Evolutionary conservation across 1,139 yeast genomes (phyloP).

Genomic region (Blastobotrys aristatus): DNA sequence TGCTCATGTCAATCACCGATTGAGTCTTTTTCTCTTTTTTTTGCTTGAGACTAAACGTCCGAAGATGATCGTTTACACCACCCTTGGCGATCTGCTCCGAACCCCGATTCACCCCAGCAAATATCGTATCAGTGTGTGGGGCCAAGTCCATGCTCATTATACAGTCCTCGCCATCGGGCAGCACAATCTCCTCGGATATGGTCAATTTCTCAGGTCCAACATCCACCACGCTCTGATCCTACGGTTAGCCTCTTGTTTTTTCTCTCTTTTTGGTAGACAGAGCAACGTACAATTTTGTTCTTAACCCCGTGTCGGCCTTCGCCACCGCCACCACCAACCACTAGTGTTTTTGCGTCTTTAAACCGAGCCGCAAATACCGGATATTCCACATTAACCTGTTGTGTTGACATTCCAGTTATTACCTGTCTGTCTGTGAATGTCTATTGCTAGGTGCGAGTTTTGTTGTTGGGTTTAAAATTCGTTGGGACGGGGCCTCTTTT

Average conservation of each 20-base stretch:
- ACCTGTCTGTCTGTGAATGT: too few relatives aligned
- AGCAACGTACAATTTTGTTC: slow-evolving; percentile 55
- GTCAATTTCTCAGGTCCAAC: slow-evolving; percentile 16
- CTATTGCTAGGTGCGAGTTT: too few relatives aligned
- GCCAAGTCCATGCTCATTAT: slow-evolving; percentile 33
- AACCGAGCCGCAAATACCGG: slow-evolving; percentile 81
- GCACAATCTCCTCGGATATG: slow-evolving; percentile 21
- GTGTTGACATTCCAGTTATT: neutral
- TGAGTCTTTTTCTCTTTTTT: slow-evolving; percentile 30
- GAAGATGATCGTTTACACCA: slow-evolving; percentile 66
- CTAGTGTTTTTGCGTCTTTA: slow-evolving; percentile 52
- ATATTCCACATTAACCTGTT: slow-evolving; percentile 53
- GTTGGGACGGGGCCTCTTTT: too few relatives aligned
- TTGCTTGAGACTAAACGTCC: slow-evolving; percentile 52
- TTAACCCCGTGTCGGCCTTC: slow-evolving; percentile 86
- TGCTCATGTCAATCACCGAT: slow-evolving; percentile 23
- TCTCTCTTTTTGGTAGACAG: too few relatives aligned
- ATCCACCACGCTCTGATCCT: slow-evolving; percentile 22
- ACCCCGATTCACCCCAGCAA: slow-evolving; percentile 73
- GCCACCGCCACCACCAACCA: slow-evolving; percentile 94
- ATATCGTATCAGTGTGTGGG: slow-evolving; percentile 39
- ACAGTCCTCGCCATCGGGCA: slow-evolving; percentile 30
- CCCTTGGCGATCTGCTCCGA: slow-evolving; percentile 40
- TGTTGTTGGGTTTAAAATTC: too few relatives aligned
- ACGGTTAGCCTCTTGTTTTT: too few relatives aligned